These are phyloP conservation scores for Trebouxia gelatinosa DNA, from an alignment of 163 green algal genomes.

Conservation along the genomic window DNA sequence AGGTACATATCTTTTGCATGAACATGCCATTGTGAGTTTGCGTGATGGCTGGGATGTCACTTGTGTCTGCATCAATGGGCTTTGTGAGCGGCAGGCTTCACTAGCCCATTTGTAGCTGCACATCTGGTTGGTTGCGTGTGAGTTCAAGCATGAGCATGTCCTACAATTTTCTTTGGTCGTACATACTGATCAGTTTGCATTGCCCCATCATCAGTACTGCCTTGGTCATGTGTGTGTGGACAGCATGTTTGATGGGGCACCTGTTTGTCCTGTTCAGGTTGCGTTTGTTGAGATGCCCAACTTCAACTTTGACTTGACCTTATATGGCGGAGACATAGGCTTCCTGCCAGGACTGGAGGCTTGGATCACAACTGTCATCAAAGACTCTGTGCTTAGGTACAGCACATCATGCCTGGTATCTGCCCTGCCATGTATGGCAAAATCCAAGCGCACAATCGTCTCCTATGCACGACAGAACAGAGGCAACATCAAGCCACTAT, in stretches of 20 bases:
- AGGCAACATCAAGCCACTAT: too few species aligned
- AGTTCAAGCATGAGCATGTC: too few species aligned
- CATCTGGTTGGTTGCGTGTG: too few species aligned
- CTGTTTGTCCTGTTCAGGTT: conserved; percentile 25
- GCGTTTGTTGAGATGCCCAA: conserved; percentile 41
- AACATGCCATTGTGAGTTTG: too few species aligned
- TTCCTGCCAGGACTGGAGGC: conserved; percentile 49
- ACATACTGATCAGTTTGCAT: neutral
- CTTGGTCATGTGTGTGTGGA: neutral
- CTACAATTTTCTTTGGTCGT: neutral
- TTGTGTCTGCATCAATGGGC: too few species aligned
- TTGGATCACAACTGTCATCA: conserved; percentile 48
- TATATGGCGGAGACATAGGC: conserved; percentile 44
- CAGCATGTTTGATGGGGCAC: neutral
- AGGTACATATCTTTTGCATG: too few species aligned
- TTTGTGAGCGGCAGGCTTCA: too few species aligned
- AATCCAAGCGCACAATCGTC: too few species aligned
- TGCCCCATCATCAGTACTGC: neutral
- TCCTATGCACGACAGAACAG: too few species aligned
- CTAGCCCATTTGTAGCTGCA: too few species aligned
- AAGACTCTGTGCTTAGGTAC: conserved; percentile 38
- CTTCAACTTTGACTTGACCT: conserved; percentile 38
- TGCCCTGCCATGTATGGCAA: neutral
- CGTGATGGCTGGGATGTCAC: too few species aligned
- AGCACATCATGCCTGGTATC: neutral